Percentiles rank a stretch among this genome's conserved stretches.
Evolutionary conservation across 2,329 filamentous ascomycete species (phyloP).

Genomic region (Claviceps sp.): DNA sequence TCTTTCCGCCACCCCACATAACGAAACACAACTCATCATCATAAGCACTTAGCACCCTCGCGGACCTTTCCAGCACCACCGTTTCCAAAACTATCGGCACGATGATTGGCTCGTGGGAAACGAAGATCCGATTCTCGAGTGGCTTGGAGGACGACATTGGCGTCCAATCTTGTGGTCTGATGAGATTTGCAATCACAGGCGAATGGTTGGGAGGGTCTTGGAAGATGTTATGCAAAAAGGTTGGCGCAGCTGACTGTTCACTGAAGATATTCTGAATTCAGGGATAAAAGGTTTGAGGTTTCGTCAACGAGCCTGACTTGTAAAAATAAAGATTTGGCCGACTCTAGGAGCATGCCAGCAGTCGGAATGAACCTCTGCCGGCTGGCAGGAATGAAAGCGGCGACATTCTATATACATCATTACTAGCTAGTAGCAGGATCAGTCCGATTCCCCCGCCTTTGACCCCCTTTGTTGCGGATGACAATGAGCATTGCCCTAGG

Average conservation of each 20-base stretch:
- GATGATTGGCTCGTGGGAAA: conserved; percentile 65
- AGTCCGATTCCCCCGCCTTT: background rate
- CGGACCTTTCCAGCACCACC: conserved; percentile 80
- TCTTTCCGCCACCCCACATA: no score
- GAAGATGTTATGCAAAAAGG: conserved; percentile 20
- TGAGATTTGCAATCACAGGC: conserved; percentile 83
- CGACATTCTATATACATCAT: no score
- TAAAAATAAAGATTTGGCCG: background rate
- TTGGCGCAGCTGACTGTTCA: no score
- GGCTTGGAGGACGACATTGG: conserved; percentile 63
- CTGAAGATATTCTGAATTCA: no score
- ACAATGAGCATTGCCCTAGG: no score
- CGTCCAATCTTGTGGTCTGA: conserved; percentile 62
- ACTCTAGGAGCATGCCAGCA: background rate
- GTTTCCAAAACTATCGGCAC: conserved; percentile 78
- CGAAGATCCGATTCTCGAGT: conserved; percentile 66
- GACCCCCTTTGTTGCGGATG: no score
- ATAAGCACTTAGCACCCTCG: conserved; percentile 52
- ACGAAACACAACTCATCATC: no score
- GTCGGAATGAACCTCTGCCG: no score
- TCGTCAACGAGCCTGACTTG: conserved; percentile 1
- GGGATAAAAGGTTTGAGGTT: background rate
- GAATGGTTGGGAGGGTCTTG: conserved; percentile 87
- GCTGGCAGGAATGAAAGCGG: background rate
- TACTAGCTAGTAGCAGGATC: background rate